Evolutionary conservation across 2,329 filamentous ascomycete genomes (phyloP).

Genomic region (Tolypocladium ophioglossoides): DNA sequence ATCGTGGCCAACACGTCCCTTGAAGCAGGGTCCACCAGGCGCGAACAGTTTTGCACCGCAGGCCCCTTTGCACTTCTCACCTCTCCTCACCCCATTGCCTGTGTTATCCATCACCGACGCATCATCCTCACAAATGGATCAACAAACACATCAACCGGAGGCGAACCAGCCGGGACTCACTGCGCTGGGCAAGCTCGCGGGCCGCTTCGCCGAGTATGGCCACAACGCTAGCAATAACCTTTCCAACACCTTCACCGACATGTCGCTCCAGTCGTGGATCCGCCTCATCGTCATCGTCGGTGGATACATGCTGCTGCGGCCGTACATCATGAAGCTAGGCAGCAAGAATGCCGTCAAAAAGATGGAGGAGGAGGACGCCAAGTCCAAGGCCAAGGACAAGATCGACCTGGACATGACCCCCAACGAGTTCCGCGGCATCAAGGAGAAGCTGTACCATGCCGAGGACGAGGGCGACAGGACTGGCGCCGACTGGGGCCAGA

Average conservation of each 20-base stretch:
- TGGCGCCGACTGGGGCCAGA: constrained; percentile 56
- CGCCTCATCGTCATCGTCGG: constrained; percentile 63
- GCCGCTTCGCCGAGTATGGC: constrained; percentile 23
- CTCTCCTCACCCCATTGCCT: background rate
- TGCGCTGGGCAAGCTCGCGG: constrained; percentile 19
- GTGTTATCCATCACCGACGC: background rate
- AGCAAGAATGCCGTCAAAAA: constrained; percentile 52
- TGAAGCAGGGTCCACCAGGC: background rate
- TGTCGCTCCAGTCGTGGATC: constrained; percentile 47
- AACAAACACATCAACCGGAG: constrained; percentile 14
- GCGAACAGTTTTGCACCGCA: background rate
- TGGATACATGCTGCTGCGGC: constrained; percentile 62
- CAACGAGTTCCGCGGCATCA: constrained; percentile 51
- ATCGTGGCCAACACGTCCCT: background rate
- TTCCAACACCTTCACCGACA: constrained; percentile 33
- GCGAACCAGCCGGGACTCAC: constrained; percentile 19
- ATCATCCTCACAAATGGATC: constrained; percentile 6
- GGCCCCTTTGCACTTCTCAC: background rate
- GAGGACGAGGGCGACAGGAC: constrained; percentile 34
- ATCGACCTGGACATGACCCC: constrained; percentile 43
- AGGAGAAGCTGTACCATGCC: constrained; percentile 40
- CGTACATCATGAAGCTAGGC: constrained; percentile 60
- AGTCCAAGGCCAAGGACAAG: constrained; percentile 15
- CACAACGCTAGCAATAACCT: constrained; percentile 37
- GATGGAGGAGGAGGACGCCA: constrained; percentile 46